Percentiles rank a stretch among this genome's conserved stretches.
phyloP scores from a whole-genome alignment of 208 protist genomes.

The Trypanosoma vivax region DNA sequence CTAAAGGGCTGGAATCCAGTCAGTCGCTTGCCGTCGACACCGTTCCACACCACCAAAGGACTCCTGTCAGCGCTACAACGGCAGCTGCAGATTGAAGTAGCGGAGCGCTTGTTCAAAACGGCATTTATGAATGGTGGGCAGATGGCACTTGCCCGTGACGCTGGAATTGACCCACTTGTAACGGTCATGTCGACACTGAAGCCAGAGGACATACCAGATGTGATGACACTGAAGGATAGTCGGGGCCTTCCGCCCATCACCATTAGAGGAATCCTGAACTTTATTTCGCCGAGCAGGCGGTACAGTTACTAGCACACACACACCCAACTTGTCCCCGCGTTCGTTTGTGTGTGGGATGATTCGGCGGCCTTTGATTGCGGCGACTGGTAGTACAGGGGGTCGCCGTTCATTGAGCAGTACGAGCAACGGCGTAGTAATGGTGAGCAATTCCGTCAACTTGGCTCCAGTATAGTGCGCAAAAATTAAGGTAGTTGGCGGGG shows the following conservation, averaged over 20 bases:
- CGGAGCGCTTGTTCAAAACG: constrained; percentile 62
- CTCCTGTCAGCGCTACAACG: constrained; percentile 61
- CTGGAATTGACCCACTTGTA: constrained; percentile 4
- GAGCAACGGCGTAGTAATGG: neutral
- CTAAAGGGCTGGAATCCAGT: constrained; percentile 70
- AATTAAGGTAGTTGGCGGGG: neutral
- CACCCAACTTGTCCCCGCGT: constrained; percentile 46
- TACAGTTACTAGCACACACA: constrained; percentile 52
- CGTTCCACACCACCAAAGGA: constrained; percentile 46
- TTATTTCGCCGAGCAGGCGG: constrained; percentile 43
- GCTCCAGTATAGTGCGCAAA: neutral
- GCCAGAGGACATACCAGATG: constrained; percentile 46
- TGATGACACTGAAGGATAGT: constrained; percentile 51
- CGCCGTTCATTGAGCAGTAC: constrained; percentile 5
- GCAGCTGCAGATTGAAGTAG: constrained; percentile 66
- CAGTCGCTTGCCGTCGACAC: constrained; percentile 51
- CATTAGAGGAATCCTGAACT: constrained; percentile 39
- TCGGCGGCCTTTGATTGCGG: neutral
- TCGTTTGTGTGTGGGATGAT: constrained; percentile 33
- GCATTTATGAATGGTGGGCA: constrained; percentile 44
- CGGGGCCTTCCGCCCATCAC: constrained; percentile 54
- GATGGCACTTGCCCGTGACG: constrained; percentile 10
- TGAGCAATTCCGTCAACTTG: neutral
- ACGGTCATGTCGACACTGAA: constrained; percentile 37
- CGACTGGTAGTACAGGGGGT: neutral